Evolutionary conservation across 345 rosid genomes (phyloP).

Genomic region (Carallia brachiata): DNA sequence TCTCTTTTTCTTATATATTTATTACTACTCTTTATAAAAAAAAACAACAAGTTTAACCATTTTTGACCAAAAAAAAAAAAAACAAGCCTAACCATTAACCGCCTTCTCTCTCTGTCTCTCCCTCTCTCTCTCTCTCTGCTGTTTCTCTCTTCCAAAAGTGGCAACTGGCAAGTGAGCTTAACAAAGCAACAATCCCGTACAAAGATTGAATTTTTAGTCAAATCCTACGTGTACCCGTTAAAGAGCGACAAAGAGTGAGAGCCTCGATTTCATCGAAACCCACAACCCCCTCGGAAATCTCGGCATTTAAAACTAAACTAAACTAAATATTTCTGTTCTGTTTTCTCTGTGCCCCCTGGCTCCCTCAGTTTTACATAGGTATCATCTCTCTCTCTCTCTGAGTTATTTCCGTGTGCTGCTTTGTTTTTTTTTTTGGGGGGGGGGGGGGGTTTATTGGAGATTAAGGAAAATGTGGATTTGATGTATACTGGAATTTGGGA

Average conservation of each 20-base stretch:
- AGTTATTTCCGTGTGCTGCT: background rate
- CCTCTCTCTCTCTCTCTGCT: background rate
- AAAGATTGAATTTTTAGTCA: background rate
- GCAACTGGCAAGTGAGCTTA: background rate
- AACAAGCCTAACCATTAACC: no score
- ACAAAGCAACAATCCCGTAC: background rate
- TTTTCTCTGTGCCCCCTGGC: slow-evolving; percentile 14
- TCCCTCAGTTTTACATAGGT: slow-evolving; percentile 27
- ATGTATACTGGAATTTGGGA: slow-evolving; percentile 6
- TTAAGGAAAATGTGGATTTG: slow-evolving; percentile 10
- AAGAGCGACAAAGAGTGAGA: background rate
- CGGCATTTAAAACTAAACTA: background rate
- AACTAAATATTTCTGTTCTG: background rate
- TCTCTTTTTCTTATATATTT: no score
- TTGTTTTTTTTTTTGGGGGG: background rate
- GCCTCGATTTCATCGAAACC: slow-evolving; percentile 3
- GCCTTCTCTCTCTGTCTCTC: background rate
- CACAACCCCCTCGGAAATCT: background rate
- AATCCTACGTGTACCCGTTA: background rate
- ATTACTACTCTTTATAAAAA: no score
- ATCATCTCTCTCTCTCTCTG: background rate
- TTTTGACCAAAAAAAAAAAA: no score
- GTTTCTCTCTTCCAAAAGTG: background rate
- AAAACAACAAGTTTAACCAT: no score
- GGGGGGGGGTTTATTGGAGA: slow-evolving; percentile 1